Conservation (phyloP, 176 grass and related monocot species). For the Oryza australiensis region DNA sequence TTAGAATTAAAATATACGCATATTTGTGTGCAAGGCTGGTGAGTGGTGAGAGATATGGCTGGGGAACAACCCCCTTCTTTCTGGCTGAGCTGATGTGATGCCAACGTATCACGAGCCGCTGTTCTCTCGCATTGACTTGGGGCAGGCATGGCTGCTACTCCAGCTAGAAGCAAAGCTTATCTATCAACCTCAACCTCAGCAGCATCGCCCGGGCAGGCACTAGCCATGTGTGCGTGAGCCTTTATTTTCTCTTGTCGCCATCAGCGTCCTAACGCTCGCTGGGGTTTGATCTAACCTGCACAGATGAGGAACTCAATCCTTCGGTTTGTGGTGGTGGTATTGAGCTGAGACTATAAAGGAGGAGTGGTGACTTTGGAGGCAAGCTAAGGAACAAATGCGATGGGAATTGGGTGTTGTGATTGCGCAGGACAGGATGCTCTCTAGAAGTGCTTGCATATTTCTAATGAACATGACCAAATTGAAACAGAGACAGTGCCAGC, state of each 20-base stretch:
- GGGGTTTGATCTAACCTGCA: not conserved
- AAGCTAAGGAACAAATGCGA: not conserved
- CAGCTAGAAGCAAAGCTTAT: not conserved
- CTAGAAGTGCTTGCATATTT: not conserved
- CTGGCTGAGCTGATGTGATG: constrained; percentile 6
- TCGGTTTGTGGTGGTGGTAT: not conserved
- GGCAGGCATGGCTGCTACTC: not conserved
- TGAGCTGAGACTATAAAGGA: too few species aligned
- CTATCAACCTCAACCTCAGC: not conserved
- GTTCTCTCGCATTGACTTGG: constrained; percentile 29
- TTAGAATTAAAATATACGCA: too few species aligned
- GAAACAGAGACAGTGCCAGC: not conserved
- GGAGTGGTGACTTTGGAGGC: not conserved
- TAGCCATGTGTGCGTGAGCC: not conserved
- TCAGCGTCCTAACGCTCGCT: not conserved
- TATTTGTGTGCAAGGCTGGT: too few species aligned
- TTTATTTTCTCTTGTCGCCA: constrained; percentile 26
- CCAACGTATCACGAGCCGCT: not conserved
- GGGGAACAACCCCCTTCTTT: not conserved
- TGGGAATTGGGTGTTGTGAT: not conserved
- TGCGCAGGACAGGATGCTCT: not conserved
- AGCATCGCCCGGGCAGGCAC: not conserved
- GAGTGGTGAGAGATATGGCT: too few species aligned
- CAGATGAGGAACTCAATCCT: constrained; percentile 1
- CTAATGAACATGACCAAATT: not conserved